phyloP scores from a whole-genome alignment of 176 grass and related monocot species.

The Elaeis guineensis region DNA sequence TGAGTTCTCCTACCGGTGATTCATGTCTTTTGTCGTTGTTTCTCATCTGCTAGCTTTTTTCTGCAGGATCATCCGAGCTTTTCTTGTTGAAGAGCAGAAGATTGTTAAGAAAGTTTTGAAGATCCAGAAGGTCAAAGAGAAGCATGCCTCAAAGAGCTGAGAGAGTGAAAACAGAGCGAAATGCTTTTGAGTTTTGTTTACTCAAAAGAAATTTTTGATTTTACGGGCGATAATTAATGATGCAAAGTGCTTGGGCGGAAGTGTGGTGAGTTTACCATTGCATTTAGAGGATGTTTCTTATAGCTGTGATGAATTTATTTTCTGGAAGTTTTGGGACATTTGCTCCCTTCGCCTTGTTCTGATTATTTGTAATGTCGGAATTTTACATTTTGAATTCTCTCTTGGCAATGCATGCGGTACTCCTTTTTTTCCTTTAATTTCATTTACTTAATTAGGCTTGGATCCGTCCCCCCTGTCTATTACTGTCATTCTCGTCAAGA shows the following conservation, averaged over 20 bases:
- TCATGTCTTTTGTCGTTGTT: background rate
- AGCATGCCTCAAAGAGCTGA: conserved; percentile 48
- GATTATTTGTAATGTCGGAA: too few relatives aligned
- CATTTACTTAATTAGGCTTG: too few relatives aligned
- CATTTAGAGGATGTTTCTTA: conserved; percentile 33
- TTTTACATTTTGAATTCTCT: too few relatives aligned
- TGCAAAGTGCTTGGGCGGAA: conserved; percentile 34
- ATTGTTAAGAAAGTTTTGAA: conserved; percentile 99
- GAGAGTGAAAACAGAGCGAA: conserved; percentile 7
- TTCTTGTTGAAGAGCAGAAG: conserved; percentile 96
- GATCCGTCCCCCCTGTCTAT: too few relatives aligned
- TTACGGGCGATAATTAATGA: conserved; percentile 32
- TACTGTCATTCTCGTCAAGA: too few relatives aligned
- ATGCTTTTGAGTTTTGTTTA: conserved; percentile 20
- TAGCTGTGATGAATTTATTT: conserved; percentile 16
- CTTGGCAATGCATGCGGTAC: too few relatives aligned
- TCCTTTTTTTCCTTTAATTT: too few relatives aligned
- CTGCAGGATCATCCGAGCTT: conserved; percentile 77
- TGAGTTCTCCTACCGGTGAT: background rate
- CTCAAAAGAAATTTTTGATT: conserved; percentile 46
- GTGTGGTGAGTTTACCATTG: conserved; percentile 28
- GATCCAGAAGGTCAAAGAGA: conserved; percentile 79
- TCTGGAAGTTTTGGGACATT: conserved; percentile 38
- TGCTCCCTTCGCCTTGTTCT: conserved; percentile 27
- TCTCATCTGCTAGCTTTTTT: background rate